Evolutionary conservation across 2,329 filamentous ascomycete species (phyloP).

Genomic region (Fusarium sterilihyphosum): DNA sequence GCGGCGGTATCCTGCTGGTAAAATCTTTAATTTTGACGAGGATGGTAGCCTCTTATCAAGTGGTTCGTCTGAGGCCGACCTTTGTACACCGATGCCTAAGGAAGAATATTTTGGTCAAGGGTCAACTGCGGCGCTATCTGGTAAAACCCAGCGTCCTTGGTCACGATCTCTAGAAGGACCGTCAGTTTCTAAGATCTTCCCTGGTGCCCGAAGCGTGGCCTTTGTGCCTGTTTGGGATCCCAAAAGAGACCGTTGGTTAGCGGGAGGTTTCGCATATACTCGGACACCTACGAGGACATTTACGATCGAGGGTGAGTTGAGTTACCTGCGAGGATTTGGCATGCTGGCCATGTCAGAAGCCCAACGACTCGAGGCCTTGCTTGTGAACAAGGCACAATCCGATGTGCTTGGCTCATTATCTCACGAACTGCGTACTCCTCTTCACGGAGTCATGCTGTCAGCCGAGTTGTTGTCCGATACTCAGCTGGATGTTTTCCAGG

Average conservation of each 20-base stretch:
- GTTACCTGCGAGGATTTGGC: conserved; percentile 61
- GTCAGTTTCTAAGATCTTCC: conserved; percentile 49
- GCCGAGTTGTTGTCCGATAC: conserved; percentile 65
- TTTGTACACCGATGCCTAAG: background rate
- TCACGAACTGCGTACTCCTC: conserved; percentile 68
- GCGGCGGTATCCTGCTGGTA: conserved; percentile 57
- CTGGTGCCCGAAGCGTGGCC: conserved; percentile 56
- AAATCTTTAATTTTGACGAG: conserved; percentile 57
- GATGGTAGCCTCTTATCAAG: conserved; percentile 49
- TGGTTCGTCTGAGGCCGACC: conserved; percentile 46
- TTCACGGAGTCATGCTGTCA: conserved; percentile 68
- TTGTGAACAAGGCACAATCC: conserved; percentile 60
- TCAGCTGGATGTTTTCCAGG: conserved; percentile 56
- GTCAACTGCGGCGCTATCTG: background rate
- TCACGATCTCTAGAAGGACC: conserved; percentile 11
- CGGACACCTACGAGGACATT: conserved; percentile 55
- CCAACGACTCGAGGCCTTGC: conserved; percentile 52
- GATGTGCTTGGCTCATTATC: conserved; percentile 69
- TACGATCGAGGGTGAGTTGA: conserved; percentile 58
- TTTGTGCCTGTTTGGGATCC: conserved; percentile 61
- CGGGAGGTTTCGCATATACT: conserved; percentile 62
- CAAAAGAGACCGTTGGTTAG: conserved; percentile 57
- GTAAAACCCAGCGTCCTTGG: background rate
- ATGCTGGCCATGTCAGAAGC: conserved; percentile 68
- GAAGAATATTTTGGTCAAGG: background rate